These are phyloP conservation scores for Nakazawaea anatomiae DNA, from an alignment of 805 yeast species.

Conservation along the genomic window DNA sequence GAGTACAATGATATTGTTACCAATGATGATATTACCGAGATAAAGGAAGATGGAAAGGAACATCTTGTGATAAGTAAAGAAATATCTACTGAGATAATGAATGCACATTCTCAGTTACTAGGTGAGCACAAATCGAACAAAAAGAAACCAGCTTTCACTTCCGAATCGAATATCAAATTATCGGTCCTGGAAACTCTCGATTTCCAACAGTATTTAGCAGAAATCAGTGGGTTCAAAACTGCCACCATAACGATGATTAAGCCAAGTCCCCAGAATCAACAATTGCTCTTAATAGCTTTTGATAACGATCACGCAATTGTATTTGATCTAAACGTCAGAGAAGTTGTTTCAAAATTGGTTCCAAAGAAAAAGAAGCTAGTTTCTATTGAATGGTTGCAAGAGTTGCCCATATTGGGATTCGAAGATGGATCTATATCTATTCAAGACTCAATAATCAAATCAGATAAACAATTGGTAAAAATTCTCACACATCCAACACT, in stretches of 20 bases:
- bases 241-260: not conserved
- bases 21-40: constrained; percentile 16
- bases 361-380: constrained; percentile 5
- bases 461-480: not conserved
- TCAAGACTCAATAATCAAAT: not conserved
- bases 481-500: constrained; percentile 4
- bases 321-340: not conserved
- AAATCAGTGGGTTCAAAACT: constrained; percentile 7
- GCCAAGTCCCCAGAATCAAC: not conserved
- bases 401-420: constrained; percentile 1
- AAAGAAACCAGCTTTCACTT: constrained; percentile 11
- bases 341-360: not conserved
- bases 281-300: not conserved
- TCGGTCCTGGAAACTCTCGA: not conserved
- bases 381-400: not conserved
- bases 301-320: constrained; percentile 7
- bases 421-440: constrained; percentile 3
- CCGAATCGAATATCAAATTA: constrained; percentile 4
- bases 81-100: constrained; percentile 5
- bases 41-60: constrained; percentile 12
- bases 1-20: constrained; percentile 1
- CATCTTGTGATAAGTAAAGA: constrained; percentile 7
- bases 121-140: constrained; percentile 17
- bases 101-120: constrained; percentile 16
- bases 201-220: not conserved